Percentiles rank a stretch among this genome's conserved stretches.
Evolutionary conservation across 1,139 yeast genomes (phyloP).

Genomic region (Kodamaea plutei): DNA sequence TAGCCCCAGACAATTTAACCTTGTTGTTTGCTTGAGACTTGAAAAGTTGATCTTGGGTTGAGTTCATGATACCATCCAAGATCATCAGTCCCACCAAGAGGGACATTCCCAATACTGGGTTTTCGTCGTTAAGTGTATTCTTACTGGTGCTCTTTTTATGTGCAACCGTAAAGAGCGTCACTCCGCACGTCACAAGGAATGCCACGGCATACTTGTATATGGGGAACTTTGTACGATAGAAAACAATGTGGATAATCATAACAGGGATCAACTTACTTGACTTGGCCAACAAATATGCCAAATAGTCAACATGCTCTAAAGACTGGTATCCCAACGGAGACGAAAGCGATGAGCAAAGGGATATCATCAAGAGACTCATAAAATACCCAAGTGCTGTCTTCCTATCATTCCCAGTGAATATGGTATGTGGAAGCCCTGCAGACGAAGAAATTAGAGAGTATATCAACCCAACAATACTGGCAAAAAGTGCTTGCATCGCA

Average conservation of each 20-base stretch:
- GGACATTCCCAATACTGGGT: conserved; percentile 51
- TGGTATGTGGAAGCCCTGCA: conserved; percentile 25
- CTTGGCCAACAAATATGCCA: conserved; percentile 81
- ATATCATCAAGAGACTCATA: conserved; percentile 54
- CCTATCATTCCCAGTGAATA: conserved; percentile 25
- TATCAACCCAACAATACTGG: conserved; percentile 60
- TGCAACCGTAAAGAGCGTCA: conserved; percentile 65
- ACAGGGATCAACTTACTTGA: conserved; percentile 94
- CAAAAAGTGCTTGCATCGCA: conserved; percentile 67
- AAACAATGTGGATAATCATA: conserved; percentile 71
- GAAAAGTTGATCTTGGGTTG: conserved; percentile 87
- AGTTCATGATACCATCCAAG: conserved; percentile 87
- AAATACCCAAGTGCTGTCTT: conserved; percentile 19
- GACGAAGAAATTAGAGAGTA: conserved; percentile 44
- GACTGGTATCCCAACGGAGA: conserved; percentile 78
- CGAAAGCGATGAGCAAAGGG: conserved; percentile 75
- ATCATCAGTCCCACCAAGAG: conserved; percentile 62
- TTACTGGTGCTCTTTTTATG: conserved; percentile 19
- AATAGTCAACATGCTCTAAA: conserved; percentile 76
- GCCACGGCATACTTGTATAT: conserved; percentile 76
- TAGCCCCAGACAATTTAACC: conserved; percentile 60
- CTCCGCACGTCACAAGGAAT: conserved; percentile 71
- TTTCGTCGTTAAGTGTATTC: conserved; percentile 35
- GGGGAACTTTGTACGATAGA: conserved; percentile 74
- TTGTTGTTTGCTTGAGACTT: conserved; percentile 24